A percentile compares a stretch with the other conserved stretches of the same genome.
phyloP scores from a whole-genome alignment of 805 yeast species.

The Yamadazyma nakazawae region DNA sequence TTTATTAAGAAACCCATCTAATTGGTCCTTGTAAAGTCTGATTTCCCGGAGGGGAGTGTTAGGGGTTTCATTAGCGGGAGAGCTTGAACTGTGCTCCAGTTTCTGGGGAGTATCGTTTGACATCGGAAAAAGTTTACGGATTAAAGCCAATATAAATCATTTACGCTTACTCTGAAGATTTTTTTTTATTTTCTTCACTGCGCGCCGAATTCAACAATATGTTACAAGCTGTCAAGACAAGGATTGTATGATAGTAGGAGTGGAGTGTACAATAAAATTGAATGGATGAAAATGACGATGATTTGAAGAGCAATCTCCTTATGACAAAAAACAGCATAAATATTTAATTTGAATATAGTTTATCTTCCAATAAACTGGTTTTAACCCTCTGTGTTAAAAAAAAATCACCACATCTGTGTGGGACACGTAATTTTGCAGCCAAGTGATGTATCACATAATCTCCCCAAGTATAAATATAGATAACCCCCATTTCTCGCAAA shows the following conservation, averaged over 20 bases:
- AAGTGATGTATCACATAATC: not conserved
- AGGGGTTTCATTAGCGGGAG: not conserved
- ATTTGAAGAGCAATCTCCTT: no score
- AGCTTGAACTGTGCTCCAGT: not conserved
- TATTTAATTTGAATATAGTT: no score
- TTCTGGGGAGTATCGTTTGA: not conserved
- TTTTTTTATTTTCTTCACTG: not conserved
- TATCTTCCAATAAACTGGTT: no score
- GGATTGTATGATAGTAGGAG: not conserved
- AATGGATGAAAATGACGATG: no score
- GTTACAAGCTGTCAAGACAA: not conserved
- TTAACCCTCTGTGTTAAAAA: no score
- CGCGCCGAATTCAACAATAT: not conserved
- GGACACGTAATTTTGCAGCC: conserved; percentile 4
- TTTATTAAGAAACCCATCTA: conserved; percentile 17
- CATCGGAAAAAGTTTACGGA: not conserved
- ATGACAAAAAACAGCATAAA: no score
- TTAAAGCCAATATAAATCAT: not conserved
- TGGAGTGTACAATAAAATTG: not conserved
- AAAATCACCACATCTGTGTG: not conserved
- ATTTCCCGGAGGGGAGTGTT: conserved; percentile 13
- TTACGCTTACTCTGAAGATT: not conserved
- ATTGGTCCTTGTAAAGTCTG: conserved; percentile 17
- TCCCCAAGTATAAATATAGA: not conserved
- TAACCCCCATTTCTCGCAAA: not conserved